phyloP scores from a whole-genome alignment of 1,139 yeast genomes.

The Groenewaldozyma sp. region DNA sequence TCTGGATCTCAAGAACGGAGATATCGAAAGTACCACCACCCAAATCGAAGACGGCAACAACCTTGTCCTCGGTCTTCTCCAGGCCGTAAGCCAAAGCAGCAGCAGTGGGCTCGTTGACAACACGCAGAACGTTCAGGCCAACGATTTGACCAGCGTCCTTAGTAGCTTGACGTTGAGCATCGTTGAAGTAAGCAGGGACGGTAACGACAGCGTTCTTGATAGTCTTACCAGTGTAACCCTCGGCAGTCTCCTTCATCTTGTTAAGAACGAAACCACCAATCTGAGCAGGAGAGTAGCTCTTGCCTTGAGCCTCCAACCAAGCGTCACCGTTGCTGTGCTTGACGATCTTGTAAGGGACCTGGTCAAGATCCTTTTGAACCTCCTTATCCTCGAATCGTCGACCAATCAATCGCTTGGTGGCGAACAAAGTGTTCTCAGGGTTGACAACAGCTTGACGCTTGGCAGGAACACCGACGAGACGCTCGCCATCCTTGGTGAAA shows the following conservation, averaged over 20 bases:
- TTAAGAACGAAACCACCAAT: slow-evolving; percentile 98
- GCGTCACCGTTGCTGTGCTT: slow-evolving; percentile 98
- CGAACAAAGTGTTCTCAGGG: slow-evolving; percentile 95
- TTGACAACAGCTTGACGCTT: slow-evolving; percentile 98
- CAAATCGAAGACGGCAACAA: slow-evolving; percentile 76
- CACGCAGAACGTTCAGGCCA: slow-evolving; percentile 92
- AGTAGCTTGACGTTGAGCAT: slow-evolving; percentile 97
- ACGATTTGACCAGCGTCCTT: slow-evolving; percentile 98
- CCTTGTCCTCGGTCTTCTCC: slow-evolving; percentile 66
- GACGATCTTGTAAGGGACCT: slow-evolving; percentile 95
- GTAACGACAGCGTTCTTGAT: slow-evolving; percentile 94
- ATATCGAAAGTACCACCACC: slow-evolving; percentile 91
- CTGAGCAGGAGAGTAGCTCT: slow-evolving; percentile 84
- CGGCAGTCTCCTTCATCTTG: slow-evolving; percentile 98
- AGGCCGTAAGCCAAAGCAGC: slow-evolving; percentile 98
- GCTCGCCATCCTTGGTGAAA: slow-evolving; percentile 91
- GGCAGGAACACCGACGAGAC: slow-evolving; percentile 97
- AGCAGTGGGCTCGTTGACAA: slow-evolving; percentile 96
- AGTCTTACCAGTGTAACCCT: slow-evolving; percentile 86
- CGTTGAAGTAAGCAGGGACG: slow-evolving; percentile 96
- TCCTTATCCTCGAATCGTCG: slow-evolving; percentile 94
- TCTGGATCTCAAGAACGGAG: slow-evolving; percentile 75
- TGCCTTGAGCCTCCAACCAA: slow-evolving; percentile 96
- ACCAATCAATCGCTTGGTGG: slow-evolving; percentile 98
- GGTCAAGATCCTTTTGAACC: slow-evolving; percentile 93